Evolutionary conservation across 805 yeast species (phyloP).

Genomic region (Candida montana): DNA sequence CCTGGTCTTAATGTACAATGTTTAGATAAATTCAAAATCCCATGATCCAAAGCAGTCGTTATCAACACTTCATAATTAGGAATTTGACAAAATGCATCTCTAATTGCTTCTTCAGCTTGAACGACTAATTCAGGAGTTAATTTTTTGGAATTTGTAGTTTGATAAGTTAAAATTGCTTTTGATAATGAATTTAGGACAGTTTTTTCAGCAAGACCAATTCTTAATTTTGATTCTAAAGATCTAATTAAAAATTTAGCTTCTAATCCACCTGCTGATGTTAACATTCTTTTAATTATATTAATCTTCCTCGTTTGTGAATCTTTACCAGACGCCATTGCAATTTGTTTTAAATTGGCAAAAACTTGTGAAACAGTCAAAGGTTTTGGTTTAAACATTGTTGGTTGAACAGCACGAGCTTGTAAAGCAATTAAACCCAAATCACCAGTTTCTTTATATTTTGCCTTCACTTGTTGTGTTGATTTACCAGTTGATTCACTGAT

Average conservation of each 20-base stretch:
- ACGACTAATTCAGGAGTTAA: conserved; percentile 40
- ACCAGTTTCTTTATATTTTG: conserved; percentile 73
- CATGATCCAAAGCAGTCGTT: conserved; percentile 56
- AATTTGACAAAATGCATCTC: conserved; percentile 82
- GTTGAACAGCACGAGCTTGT: conserved; percentile 76
- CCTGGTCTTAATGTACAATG: conserved; percentile 82
- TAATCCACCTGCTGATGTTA: conserved; percentile 76
- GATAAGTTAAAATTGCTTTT: conserved; percentile 70
- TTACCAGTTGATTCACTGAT: conserved; percentile 88
- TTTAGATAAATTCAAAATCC: conserved; percentile 59
- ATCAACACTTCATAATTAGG: conserved; percentile 87
- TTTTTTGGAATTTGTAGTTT: conserved; percentile 33
- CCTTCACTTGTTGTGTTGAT: conserved; percentile 60
- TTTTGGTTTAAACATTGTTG: conserved; percentile 89
- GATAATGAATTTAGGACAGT: conserved; percentile 81
- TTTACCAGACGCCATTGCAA: conserved; percentile 74
- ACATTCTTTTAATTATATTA: conserved; percentile 71
- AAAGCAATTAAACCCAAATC: conserved; percentile 90
- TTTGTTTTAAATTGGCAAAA: conserved; percentile 65
- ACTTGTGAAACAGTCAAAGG: conserved; percentile 71
- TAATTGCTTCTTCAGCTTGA: conserved; percentile 69
- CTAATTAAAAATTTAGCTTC: conserved; percentile 91
- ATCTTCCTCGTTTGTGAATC: conserved; percentile 79
- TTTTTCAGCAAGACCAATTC: conserved; percentile 93
- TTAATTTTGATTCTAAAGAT: conserved; percentile 84